Evolutionary conservation across 192 early-diverging fungal genomes (phyloP), one percentile per base, ranked within the genome.

Genomic region (Mortierella claussenii): DNA sequence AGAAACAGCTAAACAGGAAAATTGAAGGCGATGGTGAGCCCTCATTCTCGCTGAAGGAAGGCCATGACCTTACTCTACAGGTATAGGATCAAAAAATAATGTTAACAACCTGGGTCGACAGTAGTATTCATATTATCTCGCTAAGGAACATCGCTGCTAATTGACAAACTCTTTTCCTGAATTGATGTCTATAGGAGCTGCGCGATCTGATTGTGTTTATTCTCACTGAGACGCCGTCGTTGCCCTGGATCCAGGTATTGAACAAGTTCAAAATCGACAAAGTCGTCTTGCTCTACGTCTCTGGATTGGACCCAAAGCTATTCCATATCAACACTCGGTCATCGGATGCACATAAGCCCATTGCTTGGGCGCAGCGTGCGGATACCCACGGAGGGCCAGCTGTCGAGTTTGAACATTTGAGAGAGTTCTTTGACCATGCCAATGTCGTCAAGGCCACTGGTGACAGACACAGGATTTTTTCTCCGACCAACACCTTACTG

Each of bases 191-290:
- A 68, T 65, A 81, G 49, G 69, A 82, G 37, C 28, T 86, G 5
- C 81, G 83, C 20, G 81, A 86, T 20, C 78, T 82, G 6, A 51
- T 87, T 10, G 51, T 83, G 0, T 83, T 80, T 37, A 68, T 79
- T 13, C 52, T 87, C 21, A 69, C 81, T 37, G 80, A 85, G 33
- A 76, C 75, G 0, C 55, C 62, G 0, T 51, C 65, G 15, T 61
- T 79, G 18, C 46, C 68, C 0, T 85, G 82, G 78, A 55, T 76
- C 12, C 43, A 49, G n/a, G 65, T 83, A 13, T 21, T 66, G 31
- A 78, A 83, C 26, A 73, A 71, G 24, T 55, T 69, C 11, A 49
- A 56, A 2, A 65, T 87, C 11, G 61, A 81, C 1, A 73, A 81
- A 21, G 21, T 85, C 4, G 51, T 87, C 0, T 31, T 84, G 32